These are phyloP conservation scores for Malassezia sp. DNA, from an alignment of 1,284 basidiomycete species.

Conservation along the genomic window DNA sequence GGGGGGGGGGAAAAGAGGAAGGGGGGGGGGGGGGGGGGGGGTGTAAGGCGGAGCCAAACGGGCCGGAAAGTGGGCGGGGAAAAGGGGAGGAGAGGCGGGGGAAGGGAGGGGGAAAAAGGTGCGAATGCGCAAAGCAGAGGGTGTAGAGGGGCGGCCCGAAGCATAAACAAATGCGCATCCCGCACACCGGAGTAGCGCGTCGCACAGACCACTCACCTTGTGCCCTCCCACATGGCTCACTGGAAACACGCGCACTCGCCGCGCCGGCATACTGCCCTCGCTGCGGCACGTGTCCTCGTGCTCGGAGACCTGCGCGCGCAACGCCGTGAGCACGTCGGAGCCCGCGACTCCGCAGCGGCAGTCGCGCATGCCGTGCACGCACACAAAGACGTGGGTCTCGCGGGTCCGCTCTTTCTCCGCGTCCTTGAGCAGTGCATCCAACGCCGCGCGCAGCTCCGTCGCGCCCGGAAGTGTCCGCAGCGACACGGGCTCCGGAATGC, in stretches of 20 bases:
- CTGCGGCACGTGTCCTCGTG: slow-evolving; percentile 23
- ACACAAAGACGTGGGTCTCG: slow-evolving; percentile 44
- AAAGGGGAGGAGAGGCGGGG: too few species aligned
- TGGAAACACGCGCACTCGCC: slow-evolving; percentile 24
- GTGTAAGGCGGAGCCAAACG: too few species aligned
- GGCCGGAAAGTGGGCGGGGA: too few species aligned
- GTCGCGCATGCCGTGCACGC: slow-evolving; percentile 45
- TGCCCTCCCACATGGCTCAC: slow-evolving; percentile 42
- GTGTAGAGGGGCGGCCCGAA: too few species aligned
- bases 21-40: too few species aligned
- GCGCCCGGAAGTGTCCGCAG: slow-evolving; percentile 26
- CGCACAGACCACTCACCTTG: too few species aligned
- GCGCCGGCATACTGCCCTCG: slow-evolving; percentile 15
- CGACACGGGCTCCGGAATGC: slow-evolving; percentile 24
- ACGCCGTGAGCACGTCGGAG: slow-evolving; percentile 28
- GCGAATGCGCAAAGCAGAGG: too few species aligned
- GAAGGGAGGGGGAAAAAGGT: too few species aligned
- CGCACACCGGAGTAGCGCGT: neutral
- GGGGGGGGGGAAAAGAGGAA: too few species aligned
- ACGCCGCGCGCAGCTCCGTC: slow-evolving; percentile 13
- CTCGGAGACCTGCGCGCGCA: slow-evolving; percentile 26
- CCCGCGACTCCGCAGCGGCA: slow-evolving; percentile 47
- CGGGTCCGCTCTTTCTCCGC: slow-evolving; percentile 7
- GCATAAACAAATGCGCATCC: too few species aligned
- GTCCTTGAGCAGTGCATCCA: neutral